Evolutionary conservation across 2,329 filamentous ascomycete genomes (phyloP), one percentile per base, ranked within the genome.

Genomic region (Fusarium siculi): DNA sequence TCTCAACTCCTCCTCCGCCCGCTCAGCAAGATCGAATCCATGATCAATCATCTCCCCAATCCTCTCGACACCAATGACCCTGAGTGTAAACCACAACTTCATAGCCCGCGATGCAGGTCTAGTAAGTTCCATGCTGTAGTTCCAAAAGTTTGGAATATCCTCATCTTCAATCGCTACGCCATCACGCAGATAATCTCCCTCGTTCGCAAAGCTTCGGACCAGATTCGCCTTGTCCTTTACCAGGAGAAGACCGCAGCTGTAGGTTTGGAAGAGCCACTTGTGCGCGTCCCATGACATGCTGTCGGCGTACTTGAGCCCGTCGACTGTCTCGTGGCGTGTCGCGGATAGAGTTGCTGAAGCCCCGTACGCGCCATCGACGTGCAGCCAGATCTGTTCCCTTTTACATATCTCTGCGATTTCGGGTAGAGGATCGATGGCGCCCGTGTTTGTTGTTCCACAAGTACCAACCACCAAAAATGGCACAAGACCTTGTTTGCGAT

Each of bases 211-310:
- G 32, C 74, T 78, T 21, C 68, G 16, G 3, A 77, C 56, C 1
- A 79, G 37, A 14, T 75, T 63, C 23, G 47, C 34, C 18, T 66
- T 74, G 40, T 75, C 67, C 36, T 68, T 71, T 9, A 77, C 76
- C 2, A 78, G 19, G 5, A 78, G 21, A 3, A 78, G 49, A 0
- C 76, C 72, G 34, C 76, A 78, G 46, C 68, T 74, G 50, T 78
- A 78, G 1, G 73, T 76, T 32, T 78, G 77, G 19, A 78, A 78
- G 0, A 78, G 71, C 75, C 76, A 78, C n/a, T 78, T 78, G 53
- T 78, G 76, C 2, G 76, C 75, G 7, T 78, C 76, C 76, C 76
- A 78, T 3, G 76, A 76, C 44, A 78, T 46, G 30, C 77, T 78
- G 37, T 78, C 72, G 6, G 72, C 75, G 30, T 68, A 57, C 9